These are phyloP conservation scores for Berberis thunbergii DNA, from an alignment of 164 flowering plant species.

Conservation along the genomic window DNA sequence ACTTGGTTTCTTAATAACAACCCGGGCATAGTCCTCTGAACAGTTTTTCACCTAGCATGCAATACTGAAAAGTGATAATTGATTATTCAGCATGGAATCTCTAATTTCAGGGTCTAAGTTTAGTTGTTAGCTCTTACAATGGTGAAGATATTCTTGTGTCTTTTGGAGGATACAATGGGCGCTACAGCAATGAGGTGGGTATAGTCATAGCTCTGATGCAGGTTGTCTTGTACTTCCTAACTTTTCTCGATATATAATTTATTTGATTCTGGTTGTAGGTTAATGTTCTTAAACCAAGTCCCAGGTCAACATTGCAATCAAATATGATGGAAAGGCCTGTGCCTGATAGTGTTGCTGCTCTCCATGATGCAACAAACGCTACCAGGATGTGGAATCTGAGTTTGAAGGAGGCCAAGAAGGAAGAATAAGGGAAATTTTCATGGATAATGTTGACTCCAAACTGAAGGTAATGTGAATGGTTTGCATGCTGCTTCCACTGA, in stretches of 20 bases:
- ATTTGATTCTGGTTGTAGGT: slow-evolving; percentile 33
- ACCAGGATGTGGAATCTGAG: slow-evolving; percentile 72
- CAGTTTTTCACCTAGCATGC: no score
- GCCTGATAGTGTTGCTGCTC: slow-evolving; percentile 72
- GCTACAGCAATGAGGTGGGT: slow-evolving; percentile 86
- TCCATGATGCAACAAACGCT: slow-evolving; percentile 57
- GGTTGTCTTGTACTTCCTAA: neutral
- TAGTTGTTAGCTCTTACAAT: slow-evolving; percentile 68
- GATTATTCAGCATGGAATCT: neutral
- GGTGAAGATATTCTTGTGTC: slow-evolving; percentile 86
- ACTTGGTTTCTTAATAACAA: no score
- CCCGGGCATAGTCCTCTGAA: no score
- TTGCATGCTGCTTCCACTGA: neutral
- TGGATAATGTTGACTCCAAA: slow-evolving; percentile 67
- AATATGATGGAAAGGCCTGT: slow-evolving; percentile 52
- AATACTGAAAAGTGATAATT: neutral
- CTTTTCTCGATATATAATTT: slow-evolving; percentile 9
- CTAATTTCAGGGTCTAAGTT: slow-evolving; percentile 75
- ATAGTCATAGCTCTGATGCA: slow-evolving; percentile 4
- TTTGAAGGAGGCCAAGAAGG: slow-evolving; percentile 72
- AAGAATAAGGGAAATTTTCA: slow-evolving; percentile 72
- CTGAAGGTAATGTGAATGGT: slow-evolving; percentile 33
- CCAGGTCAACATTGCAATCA: slow-evolving; percentile 72
- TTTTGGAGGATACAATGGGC: slow-evolving; percentile 99
- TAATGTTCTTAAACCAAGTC: slow-evolving; percentile 88